Conservation (phyloP, 1,139 yeast genomes). For the Yamadazyma sp. region DNA sequence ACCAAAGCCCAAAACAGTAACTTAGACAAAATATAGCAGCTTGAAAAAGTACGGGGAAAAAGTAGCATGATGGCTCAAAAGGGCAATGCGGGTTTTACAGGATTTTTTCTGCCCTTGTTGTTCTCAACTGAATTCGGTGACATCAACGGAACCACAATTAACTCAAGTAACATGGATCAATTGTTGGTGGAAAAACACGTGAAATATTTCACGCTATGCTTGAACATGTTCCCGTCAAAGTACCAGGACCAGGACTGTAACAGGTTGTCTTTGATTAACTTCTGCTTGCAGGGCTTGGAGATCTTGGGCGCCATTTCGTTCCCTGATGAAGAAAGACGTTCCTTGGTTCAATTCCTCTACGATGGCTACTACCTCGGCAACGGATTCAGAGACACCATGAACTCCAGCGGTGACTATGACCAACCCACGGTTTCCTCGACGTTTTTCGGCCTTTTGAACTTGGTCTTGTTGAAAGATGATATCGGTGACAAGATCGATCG, state of each 20-base stretch:
- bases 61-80: too few species aligned
- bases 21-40: neutral
- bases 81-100: neutral
- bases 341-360: slow-evolving; percentile 50
- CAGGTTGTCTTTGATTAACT: slow-evolving; percentile 62
- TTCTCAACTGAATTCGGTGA: too few species aligned
- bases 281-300: slow-evolving; percentile 63
- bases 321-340: slow-evolving; percentile 22
- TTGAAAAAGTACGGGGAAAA: neutral
- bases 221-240: slow-evolving; percentile 50
- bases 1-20: too few species aligned
- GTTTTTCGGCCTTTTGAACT: slow-evolving; percentile 57
- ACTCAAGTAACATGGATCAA: slow-evolving; percentile 8
- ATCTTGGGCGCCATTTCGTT: slow-evolving; percentile 44
- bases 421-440: slow-evolving; percentile 69
- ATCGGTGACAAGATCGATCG: slow-evolving; percentile 39
- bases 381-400: slow-evolving; percentile 54
- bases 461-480: slow-evolving; percentile 49
- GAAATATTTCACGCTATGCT: slow-evolving; percentile 50
- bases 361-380: slow-evolving; percentile 42
- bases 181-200: slow-evolving; percentile 40
- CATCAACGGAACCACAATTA: neutral
- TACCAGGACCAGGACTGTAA: slow-evolving; percentile 64
- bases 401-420: slow-evolving; percentile 39
- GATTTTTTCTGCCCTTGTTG: too few species aligned